Conservation (phyloP, 176 grass and related monocot genomes). For the Carex cristatella region DNA sequence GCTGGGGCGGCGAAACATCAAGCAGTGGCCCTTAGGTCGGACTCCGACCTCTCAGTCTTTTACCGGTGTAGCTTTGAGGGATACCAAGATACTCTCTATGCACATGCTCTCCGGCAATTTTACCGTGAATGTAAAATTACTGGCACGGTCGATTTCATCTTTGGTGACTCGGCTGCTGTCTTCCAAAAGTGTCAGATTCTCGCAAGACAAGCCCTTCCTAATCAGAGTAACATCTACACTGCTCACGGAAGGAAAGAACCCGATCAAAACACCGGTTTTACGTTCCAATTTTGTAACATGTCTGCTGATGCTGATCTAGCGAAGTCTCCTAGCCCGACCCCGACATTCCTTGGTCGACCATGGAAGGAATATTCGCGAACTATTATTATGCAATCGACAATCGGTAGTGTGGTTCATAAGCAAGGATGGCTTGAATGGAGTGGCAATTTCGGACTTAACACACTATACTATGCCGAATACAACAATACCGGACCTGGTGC, state of each 20-base stretch:
- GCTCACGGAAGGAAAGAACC: slow-evolving; percentile 56
- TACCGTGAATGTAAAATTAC: slow-evolving; percentile 59
- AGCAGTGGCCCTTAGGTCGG: slow-evolving; percentile 69
- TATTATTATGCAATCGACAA: slow-evolving; percentile 62
- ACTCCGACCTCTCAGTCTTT: slow-evolving; percentile 78
- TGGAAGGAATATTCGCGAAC: slow-evolving; percentile 54
- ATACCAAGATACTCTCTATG: slow-evolving; percentile 93
- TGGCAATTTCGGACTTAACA: slow-evolving; percentile 32
- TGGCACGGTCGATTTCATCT: slow-evolving; percentile 87
- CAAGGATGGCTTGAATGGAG: slow-evolving; percentile 78
- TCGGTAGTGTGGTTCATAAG: slow-evolving; percentile 19
- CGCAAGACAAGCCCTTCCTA: slow-evolving; percentile 23
- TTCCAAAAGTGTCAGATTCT: slow-evolving; percentile 56
- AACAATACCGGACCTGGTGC: slow-evolving; percentile 49
- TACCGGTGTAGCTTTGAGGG: slow-evolving; percentile 72
- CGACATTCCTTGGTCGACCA: slow-evolving; percentile 53
- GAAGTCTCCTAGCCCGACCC: background rate
- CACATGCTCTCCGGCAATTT: slow-evolving; percentile 82
- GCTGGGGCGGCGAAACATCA: slow-evolving; percentile 62
- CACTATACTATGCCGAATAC: slow-evolving; percentile 64
- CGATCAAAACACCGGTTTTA: slow-evolving; percentile 63
- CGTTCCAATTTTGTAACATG: slow-evolving; percentile 75
- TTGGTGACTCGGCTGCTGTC: slow-evolving; percentile 73
- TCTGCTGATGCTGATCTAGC: slow-evolving; percentile 39
- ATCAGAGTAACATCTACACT: slow-evolving; percentile 65